phyloP scores from a whole-genome alignment of 352 stramenopile species.

The Globisporangium perplexum region DNA sequence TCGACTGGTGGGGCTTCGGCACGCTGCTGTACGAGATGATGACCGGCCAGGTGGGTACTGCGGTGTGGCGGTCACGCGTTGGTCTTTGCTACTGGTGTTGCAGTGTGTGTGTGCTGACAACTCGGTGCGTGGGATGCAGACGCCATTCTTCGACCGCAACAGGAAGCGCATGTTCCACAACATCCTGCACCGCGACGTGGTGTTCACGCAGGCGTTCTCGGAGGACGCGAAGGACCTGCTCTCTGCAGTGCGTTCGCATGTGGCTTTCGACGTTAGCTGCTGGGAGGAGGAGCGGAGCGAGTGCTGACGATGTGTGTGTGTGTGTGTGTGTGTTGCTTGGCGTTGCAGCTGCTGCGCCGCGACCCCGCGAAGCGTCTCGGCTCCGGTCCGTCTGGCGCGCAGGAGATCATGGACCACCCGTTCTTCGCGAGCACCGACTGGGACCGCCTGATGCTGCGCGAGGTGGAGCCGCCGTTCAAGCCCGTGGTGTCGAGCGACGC shows the following conservation, averaged over 20 bases:
- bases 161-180: constrained; percentile 94
- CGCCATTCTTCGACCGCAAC: constrained; percentile 94
- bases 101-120: neutral
- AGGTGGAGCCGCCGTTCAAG: constrained; percentile 86
- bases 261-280: neutral
- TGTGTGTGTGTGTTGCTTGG: constrained; percentile 1
- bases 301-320: neutral
- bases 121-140: constrained; percentile 28
- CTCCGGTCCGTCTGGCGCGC: constrained; percentile 70
- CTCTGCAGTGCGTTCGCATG: constrained; percentile 31
- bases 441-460: constrained; percentile 70
- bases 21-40: constrained; percentile 95
- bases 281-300: too few relatives aligned
- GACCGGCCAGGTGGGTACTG: constrained; percentile 58
- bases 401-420: constrained; percentile 88
- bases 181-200: constrained; percentile 86
- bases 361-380: constrained; percentile 82
- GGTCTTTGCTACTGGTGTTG: neutral
- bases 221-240: constrained; percentile 85
- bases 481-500: constrained; percentile 78
- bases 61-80: too few relatives aligned
- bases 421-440: constrained; percentile 88
- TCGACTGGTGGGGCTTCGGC: constrained; percentile 94
- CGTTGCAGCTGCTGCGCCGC: constrained; percentile 63
- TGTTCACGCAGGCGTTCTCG: constrained; percentile 84